Conservation (phyloP, 169 alveolate species). For the Cyclospora cayetanensis region DNA sequence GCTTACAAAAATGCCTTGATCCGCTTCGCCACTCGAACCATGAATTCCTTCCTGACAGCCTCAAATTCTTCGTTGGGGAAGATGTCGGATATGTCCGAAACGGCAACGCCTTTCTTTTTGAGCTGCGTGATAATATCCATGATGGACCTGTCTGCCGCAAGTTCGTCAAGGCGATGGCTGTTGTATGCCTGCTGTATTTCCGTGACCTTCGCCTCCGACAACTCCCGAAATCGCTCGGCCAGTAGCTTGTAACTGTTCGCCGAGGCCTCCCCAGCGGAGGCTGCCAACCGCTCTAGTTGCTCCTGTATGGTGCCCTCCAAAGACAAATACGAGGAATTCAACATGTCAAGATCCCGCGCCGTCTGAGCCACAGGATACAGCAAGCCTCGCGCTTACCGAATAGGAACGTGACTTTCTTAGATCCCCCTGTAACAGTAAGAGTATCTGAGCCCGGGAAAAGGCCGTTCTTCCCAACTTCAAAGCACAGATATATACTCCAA, state of each 20-base stretch:
- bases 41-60: not conserved
- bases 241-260: not conserved
- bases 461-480: too few relatives aligned
- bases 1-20: constrained; percentile 13
- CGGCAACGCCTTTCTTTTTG: constrained; percentile 18
- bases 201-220: not conserved
- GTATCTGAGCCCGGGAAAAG: too few relatives aligned
- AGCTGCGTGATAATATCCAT: not conserved
- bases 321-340: not conserved
- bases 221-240: not conserved
- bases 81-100: not conserved
- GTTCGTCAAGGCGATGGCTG: not conserved
- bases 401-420: too few relatives aligned
- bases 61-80: not conserved
- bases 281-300: not conserved
- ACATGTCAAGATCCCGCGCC: not conserved
- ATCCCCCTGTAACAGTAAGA: too few relatives aligned
- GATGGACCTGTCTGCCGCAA: not conserved
- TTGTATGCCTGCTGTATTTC: not conserved
- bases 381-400: too few relatives aligned
- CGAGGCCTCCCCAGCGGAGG: not conserved
- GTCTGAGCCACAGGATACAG: not conserved
- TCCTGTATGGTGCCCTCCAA: not conserved
- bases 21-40: not conserved
- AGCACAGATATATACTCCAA: too few relatives aligned